Evolutionary conservation across 768 basidiomycete species (phyloP), one percentile per base, ranked within the genome.

Genomic region (Psilocybe subaeruginosa): DNA sequence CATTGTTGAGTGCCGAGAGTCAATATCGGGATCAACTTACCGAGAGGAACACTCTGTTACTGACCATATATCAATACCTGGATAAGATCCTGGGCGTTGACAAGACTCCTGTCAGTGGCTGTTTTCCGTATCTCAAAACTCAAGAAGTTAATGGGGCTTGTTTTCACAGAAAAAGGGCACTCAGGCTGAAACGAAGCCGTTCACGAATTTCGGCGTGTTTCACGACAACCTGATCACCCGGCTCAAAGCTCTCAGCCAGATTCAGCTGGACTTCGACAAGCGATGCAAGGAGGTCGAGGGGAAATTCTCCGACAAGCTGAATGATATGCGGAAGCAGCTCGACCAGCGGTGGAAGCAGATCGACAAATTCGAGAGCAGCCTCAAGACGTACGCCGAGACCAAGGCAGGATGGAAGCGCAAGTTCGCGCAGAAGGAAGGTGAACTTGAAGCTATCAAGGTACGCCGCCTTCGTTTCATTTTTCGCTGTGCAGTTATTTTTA

Each of bases 11-110:
- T 23, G 86, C 88, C 2, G 95, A 97, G 74, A 84, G 77, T 56
- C 89, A 93, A 74, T 95, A 92, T 70, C 82, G 95, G 29, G 93
- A 97, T 74, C 96, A 98, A 76, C 74, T 97, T 35, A 95, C 93
- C 16, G 97, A 98, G 79, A 81, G 95, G 58, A 97, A 95, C 72
- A 95, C 94, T 27, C 80, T 98, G 31, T 77, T 98, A 56, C 78
- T 97, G 67, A 94, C 93, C 7, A 92, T 97, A 29, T 97, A 94
- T 73, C 95, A 97, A 75, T 95, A 96, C 70, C 85, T 97, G 82
- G 96, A 97, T 68, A 92, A 91, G 79, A 94, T 97, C 65, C 80
- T 96, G 16, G 95, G 95, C 0, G 89, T 93, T 19, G 92, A 95
- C 70, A 93, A 90, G 80, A 90, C 89, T 0, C 87, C 90, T 41